Evolutionary conservation across 257 asterid genomes (phyloP).

Genomic region (Penstemon newberryi): DNA sequence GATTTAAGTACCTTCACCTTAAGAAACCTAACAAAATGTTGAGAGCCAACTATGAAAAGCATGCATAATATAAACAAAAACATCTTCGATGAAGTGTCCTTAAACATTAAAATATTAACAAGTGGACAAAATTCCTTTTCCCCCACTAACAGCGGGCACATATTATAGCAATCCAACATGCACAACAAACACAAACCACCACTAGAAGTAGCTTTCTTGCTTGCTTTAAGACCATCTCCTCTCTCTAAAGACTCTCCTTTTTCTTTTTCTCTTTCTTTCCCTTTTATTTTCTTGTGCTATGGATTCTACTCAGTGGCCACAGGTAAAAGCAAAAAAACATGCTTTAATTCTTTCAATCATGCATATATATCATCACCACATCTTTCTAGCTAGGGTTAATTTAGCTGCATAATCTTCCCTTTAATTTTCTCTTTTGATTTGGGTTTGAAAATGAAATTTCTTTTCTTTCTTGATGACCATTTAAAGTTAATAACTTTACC

Average conservation of each 20-base stretch:
- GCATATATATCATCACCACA: constrained; percentile 42
- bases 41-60: not conserved
- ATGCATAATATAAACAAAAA: not conserved
- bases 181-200: constrained; percentile 36
- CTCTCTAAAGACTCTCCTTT: constrained; percentile 33
- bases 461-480: constrained; percentile 23
- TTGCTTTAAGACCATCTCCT: constrained; percentile 60
- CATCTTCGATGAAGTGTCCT: not conserved
- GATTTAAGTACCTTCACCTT: too few relatives aligned
- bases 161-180: constrained; percentile 43
- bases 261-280: constrained; percentile 25
- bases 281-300: constrained; percentile 41
- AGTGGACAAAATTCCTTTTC: constrained; percentile 29
- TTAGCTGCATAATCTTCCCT: constrained; percentile 27
- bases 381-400: constrained; percentile 45
- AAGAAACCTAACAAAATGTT: too few relatives aligned
- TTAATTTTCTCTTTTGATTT: constrained; percentile 19
- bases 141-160: constrained; percentile 33
- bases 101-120: not conserved
- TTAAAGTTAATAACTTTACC: constrained; percentile 31
- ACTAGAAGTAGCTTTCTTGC: constrained; percentile 51
- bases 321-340: constrained; percentile 61
- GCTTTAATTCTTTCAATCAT: constrained; percentile 34
- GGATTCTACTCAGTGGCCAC: constrained; percentile 99
- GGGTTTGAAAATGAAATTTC: constrained; percentile 12